These are phyloP conservation scores for Trichophyton equinum DNA, from an alignment of 2,329 filamentous ascomycete genomes.

Conservation along the genomic window DNA sequence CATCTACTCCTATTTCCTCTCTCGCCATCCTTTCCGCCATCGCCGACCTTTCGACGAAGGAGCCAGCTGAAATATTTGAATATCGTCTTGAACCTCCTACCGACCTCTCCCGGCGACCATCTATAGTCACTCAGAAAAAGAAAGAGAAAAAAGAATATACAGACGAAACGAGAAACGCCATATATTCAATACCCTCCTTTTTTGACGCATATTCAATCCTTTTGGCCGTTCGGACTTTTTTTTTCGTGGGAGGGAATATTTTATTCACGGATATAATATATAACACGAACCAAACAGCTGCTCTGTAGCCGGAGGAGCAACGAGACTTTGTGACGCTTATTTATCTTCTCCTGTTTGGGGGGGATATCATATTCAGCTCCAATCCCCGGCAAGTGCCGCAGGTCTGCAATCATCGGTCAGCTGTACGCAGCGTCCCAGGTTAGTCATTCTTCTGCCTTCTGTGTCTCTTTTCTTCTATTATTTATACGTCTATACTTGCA, in stretches of 20 bases:
- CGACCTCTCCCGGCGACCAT: not conserved
- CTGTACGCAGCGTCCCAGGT: not conserved
- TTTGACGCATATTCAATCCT: not conserved
- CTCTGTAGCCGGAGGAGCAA: not conserved
- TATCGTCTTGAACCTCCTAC: not conserved
- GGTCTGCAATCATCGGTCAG: slow-evolving; percentile 3
- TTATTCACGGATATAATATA: not conserved
- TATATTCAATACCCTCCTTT: not conserved
- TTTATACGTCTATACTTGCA: not conserved
- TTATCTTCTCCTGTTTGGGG: too few relatives aligned
- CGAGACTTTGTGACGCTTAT: not conserved
- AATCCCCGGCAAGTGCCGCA: not conserved
- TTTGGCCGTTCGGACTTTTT: not conserved
- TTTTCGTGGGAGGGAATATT: not conserved
- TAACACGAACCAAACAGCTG: not conserved
- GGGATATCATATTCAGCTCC: not conserved
- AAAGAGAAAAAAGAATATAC: not conserved
- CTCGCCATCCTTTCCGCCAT: not conserved
- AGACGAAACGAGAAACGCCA: not conserved
- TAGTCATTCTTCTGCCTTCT: not conserved
- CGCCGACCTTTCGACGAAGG: not conserved
- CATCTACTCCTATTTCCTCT: not conserved
- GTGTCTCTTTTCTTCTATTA: not conserved
- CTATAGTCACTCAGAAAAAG: not conserved
- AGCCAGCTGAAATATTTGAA: not conserved